A percentile compares a stretch with the other conserved stretches of the same genome.
phyloP scores from a whole-genome alignment of 495 filamentous ascomycete genomes.

The Lasiosphaeria hispida region DNA sequence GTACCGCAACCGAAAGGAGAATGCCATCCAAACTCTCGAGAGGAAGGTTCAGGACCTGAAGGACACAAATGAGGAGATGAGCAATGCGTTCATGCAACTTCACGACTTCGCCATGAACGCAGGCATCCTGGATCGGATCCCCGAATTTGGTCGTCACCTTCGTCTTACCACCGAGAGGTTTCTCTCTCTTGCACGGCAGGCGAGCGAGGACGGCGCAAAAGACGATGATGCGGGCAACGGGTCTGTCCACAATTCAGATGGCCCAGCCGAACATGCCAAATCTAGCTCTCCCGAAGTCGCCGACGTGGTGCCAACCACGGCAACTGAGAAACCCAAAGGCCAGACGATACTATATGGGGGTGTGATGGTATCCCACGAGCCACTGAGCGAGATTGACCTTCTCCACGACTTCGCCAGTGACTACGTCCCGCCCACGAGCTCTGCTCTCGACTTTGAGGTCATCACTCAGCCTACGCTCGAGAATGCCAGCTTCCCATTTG shows the following conservation, averaged over 20 bases:
- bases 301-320: background rate
- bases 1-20: constrained; percentile 81
- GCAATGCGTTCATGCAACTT: constrained; percentile 66
- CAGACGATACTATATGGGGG: constrained; percentile 21
- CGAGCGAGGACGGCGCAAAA: constrained; percentile 33
- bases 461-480: constrained; percentile 36
- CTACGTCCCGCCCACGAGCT: constrained; percentile 21
- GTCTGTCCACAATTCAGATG: constrained; percentile 5
- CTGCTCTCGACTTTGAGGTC: constrained; percentile 33
- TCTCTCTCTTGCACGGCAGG: constrained; percentile 40
- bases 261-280: background rate
- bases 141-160: constrained; percentile 51
- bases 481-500: constrained; percentile 37
- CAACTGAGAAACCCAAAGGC: background rate
- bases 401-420: constrained; percentile 5
- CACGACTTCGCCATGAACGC: constrained; percentile 56
- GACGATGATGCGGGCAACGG: constrained; percentile 24
- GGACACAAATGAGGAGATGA: constrained; percentile 68
- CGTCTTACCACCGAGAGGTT: constrained; percentile 44
- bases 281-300: constrained; percentile 5
- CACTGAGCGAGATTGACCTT: constrained; percentile 5
- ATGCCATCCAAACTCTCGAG: constrained; percentile 70
- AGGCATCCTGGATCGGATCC: constrained; percentile 48
- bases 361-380: constrained; percentile 31
- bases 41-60: constrained; percentile 64